phyloP scores from a whole-genome alignment of 208 protist genomes.

The Leishmania arabica region DNA sequence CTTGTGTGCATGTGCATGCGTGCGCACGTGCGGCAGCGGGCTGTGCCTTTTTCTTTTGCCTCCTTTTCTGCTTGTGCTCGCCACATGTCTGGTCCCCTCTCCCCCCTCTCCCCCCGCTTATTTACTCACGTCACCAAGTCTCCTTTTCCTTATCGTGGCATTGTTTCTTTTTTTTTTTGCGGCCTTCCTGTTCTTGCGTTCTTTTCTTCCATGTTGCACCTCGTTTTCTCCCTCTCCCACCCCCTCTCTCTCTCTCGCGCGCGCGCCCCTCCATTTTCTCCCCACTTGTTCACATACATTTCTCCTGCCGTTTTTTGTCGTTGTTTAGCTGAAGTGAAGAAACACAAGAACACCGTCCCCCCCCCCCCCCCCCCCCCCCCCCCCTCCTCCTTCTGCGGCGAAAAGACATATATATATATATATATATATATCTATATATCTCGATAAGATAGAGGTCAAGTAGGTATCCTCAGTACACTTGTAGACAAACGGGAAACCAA shows the following conservation, averaged over 20 bases:
- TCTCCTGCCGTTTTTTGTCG: neutral
- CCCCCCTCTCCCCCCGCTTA: too few species aligned
- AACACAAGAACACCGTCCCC: too few species aligned
- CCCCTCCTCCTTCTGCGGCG: too few species aligned
- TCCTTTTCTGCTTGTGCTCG: neutral
- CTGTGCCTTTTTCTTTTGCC: neutral
- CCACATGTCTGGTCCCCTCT: neutral
- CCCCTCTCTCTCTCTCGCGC: too few species aligned
- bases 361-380: too few species aligned
- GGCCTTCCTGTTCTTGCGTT: neutral
- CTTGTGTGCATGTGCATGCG: neutral
- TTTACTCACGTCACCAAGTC: too few species aligned
- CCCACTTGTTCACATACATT: conserved; percentile 2
- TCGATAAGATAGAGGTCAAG: too few species aligned
- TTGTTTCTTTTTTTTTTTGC: neutral
- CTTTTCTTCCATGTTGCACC: neutral
- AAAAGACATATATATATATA: neutral
- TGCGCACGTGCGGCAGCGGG: neutral
- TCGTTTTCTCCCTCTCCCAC: neutral
- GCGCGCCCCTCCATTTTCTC: neutral
- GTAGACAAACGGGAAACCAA: too few species aligned
- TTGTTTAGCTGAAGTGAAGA: neutral
- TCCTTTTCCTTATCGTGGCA: neutral
- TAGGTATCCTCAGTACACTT: too few species aligned
- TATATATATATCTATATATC: too few species aligned